Evolutionary conservation across 1,284 basidiomycete species (phyloP).

Genomic region (Apiotrichum mycotoxinovorans): DNA sequence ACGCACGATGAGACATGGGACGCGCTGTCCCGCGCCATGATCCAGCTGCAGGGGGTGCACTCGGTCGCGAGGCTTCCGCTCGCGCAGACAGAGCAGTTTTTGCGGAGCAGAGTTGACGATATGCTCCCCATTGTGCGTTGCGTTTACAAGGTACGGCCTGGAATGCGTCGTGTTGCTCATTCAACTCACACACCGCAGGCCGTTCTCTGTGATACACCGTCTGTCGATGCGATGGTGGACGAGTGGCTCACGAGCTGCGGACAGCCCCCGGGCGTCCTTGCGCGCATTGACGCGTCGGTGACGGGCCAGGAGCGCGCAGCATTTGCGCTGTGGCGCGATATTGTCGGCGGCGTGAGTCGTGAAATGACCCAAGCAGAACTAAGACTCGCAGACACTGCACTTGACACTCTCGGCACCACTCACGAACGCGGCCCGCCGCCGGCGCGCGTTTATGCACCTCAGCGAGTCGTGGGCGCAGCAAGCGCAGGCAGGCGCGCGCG

Average conservation of each 20-base stretch:
- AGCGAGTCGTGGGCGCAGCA: slow-evolving; percentile 33
- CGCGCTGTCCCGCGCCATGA: slow-evolving; percentile 45
- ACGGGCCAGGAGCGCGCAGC: slow-evolving; percentile 6
- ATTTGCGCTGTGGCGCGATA: slow-evolving; percentile 26
- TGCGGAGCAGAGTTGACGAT: background rate
- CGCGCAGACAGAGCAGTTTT: slow-evolving; percentile 3
- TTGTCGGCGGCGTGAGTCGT: slow-evolving; percentile 31
- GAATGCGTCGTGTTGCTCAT: background rate
- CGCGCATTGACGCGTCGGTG: slow-evolving; percentile 9
- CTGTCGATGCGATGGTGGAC: slow-evolving; percentile 15
- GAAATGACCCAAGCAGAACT: no score
- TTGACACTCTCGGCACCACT: slow-evolving; percentile 17
- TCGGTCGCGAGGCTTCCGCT: background rate
- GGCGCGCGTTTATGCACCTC: slow-evolving; percentile 25
- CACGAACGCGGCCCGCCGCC: slow-evolving; percentile 31
- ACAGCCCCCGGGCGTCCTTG: slow-evolving; percentile 6
- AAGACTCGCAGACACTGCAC: slow-evolving; percentile 9
- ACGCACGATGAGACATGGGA: slow-evolving; percentile 57
- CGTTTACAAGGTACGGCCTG: slow-evolving; percentile 18
- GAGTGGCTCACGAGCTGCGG: slow-evolving; percentile 19
- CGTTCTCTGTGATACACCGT: background rate
- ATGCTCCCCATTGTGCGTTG: slow-evolving; percentile 22
- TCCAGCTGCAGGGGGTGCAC: background rate
- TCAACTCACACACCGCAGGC: no score
- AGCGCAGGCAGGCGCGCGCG: slow-evolving; percentile 19